Base-by-base conservation (phyloP, 2,329 filamentous ascomycete genomes). In the Aspergillus alliaceus region DNA sequence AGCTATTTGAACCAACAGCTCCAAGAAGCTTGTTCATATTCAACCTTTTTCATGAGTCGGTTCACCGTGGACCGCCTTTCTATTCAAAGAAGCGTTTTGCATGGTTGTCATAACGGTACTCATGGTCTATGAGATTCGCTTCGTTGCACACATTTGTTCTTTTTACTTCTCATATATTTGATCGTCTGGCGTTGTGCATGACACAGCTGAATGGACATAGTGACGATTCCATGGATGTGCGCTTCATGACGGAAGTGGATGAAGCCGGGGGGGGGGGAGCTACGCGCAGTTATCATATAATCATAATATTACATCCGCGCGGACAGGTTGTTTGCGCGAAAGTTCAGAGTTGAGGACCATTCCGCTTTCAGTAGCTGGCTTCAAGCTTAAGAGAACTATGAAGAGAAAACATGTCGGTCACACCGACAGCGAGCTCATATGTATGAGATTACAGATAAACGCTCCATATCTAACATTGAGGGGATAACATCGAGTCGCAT, bases 171-270 rank as follows among this genome's bases (percentile, higher is more conserved):
- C 53, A 52, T 48, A 53, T 52, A 53, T 56, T 53, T 51, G 56
- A 37, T 48, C 47, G 44, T 54, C 52, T 52, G 51, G 48, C 47
- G 37, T 57, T 55, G 46, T 60, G 48, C 48, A 53, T 54, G 57
- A 47, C 57, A 51, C 54, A 59, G 57, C 40, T 61, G 51, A 50
- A 52, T 56, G 54, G 44, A 57, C 55, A 61, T 57, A 59, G 57
- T 59, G 54, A 57, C 48, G 57, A 57, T 53, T 51, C 44, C 50
- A 57, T 54, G 46, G 56, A 46, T 53, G 53, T 42, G 49, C 53
- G 46, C 18, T 56, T 47, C 29, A n/a, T 54, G 46, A 50, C 25
- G 42, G 34, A 40, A 29, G 12, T 27, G 44, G 40, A 46, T 18
- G 37, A 14, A 49, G 8, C 22, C 24, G 22, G 18, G 53, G 31